phyloP scores from a whole-genome alignment of 306 rosid species.

The Lathyrus oleraceus region DNA sequence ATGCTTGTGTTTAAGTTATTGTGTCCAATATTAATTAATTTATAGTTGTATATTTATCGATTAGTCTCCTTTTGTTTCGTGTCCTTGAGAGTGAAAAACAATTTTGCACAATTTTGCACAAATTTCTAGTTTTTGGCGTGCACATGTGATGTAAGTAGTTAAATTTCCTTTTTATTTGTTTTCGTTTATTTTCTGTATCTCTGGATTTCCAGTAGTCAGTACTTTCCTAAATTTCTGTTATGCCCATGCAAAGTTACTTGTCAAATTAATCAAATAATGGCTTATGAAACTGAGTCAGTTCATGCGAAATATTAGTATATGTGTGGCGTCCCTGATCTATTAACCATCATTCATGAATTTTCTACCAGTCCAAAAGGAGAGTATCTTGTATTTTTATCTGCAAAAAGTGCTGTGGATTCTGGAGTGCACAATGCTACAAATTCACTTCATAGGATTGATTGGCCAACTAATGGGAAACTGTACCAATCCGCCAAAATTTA shows the following conservation, averaged over 20 bases:
- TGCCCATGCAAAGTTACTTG: neutral
- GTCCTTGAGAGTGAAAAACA: too few species aligned
- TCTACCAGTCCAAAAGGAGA: conserved; percentile 78
- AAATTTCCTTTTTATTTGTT: too few species aligned
- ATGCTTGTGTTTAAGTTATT: too few species aligned
- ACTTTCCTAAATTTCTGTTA: too few species aligned
- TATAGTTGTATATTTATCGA: too few species aligned
- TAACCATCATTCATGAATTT: conserved; percentile 29
- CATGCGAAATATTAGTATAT: conserved; percentile 7
- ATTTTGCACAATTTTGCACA: neutral
- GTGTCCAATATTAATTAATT: too few species aligned
- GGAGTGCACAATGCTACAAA: conserved; percentile 81
- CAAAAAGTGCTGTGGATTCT: conserved; percentile 73
- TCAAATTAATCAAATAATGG: conserved; percentile 3
- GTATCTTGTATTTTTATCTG: conserved; percentile 72
- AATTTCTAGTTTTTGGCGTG: too few species aligned
- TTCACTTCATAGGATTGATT: conserved; percentile 86
- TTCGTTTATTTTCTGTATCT: too few species aligned
- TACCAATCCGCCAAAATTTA: conserved; percentile 48
- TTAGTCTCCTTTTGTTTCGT: neutral
- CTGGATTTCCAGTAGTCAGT: too few species aligned
- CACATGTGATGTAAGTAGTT: too few species aligned
- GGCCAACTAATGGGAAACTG: conserved; percentile 57
- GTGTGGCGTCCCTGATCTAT: conserved; percentile 9
- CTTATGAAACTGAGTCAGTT: conserved; percentile 3